Evolutionary conservation across 768 basidiomycete species (phyloP).

Genomic region (Pulveroboletus sp.): DNA sequence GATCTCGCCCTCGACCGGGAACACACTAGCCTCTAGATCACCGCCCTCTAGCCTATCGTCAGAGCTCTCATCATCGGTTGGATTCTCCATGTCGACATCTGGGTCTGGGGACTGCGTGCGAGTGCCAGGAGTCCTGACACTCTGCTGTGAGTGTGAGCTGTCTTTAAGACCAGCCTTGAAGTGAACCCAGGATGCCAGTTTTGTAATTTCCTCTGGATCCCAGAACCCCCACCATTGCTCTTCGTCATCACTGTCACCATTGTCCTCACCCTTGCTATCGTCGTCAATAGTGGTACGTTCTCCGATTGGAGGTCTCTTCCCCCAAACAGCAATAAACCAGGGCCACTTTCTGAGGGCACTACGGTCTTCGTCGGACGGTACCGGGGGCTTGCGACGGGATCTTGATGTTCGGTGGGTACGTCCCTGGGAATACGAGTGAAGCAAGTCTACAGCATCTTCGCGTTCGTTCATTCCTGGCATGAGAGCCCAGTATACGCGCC

Average conservation of each 20-base stretch:
- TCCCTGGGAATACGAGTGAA: slow-evolving; percentile 22
- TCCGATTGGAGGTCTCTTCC: slow-evolving; percentile 41
- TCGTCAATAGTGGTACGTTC: slow-evolving; percentile 25
- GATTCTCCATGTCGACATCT: slow-evolving; percentile 21
- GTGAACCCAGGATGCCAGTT: slow-evolving; percentile 61
- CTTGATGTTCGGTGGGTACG: slow-evolving; percentile 28
- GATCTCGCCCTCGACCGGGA: slow-evolving; percentile 33
- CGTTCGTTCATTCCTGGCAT: slow-evolving; percentile 56
- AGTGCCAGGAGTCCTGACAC: not conserved
- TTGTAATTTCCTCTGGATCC: slow-evolving; percentile 58
- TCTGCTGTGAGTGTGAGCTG: not conserved
- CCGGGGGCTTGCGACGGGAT: slow-evolving; percentile 38
- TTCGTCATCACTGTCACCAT: slow-evolving; percentile 31
- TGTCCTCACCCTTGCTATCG: slow-evolving; percentile 22
- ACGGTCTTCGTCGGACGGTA: slow-evolving; percentile 46
- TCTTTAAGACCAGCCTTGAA: slow-evolving; percentile 42
- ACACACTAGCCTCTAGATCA: not conserved
- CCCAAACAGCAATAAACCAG: slow-evolving; percentile 77
- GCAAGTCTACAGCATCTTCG: slow-evolving; percentile 39
- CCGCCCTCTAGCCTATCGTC: slow-evolving; percentile 4
- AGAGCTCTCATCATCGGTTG: slow-evolving; percentile 4
- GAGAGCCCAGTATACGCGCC: slow-evolving; percentile 63
- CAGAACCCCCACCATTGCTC: slow-evolving; percentile 78
- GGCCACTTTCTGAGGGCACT: slow-evolving; percentile 56
- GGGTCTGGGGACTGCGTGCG: not conserved